Conservation (phyloP, 2,329 filamentous ascomycete species). For the Colletotrichum sp. region DNA sequence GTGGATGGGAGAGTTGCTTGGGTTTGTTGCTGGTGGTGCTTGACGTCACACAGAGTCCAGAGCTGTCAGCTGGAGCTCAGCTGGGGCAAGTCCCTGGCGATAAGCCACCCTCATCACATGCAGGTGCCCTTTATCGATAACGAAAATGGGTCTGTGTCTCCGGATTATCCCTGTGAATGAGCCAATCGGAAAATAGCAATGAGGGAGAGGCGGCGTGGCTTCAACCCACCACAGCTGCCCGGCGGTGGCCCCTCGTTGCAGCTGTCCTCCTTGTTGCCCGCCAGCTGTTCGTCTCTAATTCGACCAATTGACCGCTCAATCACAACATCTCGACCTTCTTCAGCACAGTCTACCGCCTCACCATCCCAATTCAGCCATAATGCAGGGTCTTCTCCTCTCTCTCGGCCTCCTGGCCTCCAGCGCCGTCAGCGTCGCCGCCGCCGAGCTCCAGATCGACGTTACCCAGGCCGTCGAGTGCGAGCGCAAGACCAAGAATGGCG, state of each 20-base stretch:
- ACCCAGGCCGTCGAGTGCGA: slow-evolving; percentile 77
- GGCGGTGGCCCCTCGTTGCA: not conserved
- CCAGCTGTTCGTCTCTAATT: slow-evolving; percentile 3
- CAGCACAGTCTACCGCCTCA: not conserved
- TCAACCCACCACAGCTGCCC: not conserved
- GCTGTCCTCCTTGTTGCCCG: slow-evolving; percentile 6
- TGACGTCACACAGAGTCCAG: not conserved
- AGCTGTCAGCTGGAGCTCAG: not conserved
- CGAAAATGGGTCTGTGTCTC: not conserved
- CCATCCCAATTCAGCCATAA: slow-evolving; percentile 33
- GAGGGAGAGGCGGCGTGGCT: slow-evolving; percentile 12
- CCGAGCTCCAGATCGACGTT: slow-evolving; percentile 79
- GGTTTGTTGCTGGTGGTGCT: not conserved
- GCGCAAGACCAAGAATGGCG: slow-evolving; percentile 77
- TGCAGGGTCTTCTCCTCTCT: slow-evolving; percentile 54
- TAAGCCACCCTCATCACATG: not conserved
- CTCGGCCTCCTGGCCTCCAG: slow-evolving; percentile 57
- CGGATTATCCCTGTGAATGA: not conserved
- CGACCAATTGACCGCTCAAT: not conserved
- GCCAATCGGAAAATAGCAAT: slow-evolving; percentile 5
- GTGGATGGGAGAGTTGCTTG: not conserved
- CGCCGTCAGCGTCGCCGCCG: slow-evolving; percentile 56
- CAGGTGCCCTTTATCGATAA: slow-evolving; percentile 2
- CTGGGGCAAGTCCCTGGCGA: not conserved
- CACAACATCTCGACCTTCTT: not conserved